These are phyloP conservation scores for Lecanoromycetidae sp. DNA, from an alignment of 2,329 filamentous ascomycete species.

Conservation along the genomic window DNA sequence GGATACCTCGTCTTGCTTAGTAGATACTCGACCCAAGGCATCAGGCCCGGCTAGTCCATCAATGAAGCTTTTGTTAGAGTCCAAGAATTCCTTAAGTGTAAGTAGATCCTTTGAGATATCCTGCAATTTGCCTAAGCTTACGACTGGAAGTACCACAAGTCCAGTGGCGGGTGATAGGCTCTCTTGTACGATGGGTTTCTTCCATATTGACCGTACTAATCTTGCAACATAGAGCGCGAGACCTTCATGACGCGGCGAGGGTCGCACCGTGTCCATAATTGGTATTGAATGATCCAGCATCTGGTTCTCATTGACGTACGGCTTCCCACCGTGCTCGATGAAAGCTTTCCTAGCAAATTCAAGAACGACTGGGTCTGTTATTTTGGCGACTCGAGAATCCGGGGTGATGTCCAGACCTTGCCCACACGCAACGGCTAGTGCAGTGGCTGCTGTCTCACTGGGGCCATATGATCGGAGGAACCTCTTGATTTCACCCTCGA, in stretches of 20 bases:
- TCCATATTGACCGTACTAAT: constrained; percentile 83
- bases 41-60: constrained; percentile 88
- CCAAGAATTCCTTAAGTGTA: constrained; percentile 67
- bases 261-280: constrained; percentile 68
- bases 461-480: constrained; percentile 81
- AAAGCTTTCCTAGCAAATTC: constrained; percentile 78
- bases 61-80: constrained; percentile 79
- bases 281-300: constrained; percentile 47
- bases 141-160: constrained; percentile 52
- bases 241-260: constrained; percentile 81
- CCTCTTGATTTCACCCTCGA: constrained; percentile 69
- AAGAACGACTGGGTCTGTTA: constrained; percentile 72
- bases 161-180: constrained; percentile 44
- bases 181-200: constrained; percentile 56
- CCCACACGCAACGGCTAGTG: constrained; percentile 86
- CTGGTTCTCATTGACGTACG: constrained; percentile 69
- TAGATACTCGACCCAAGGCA: constrained; percentile 63
- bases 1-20: constrained; percentile 80
- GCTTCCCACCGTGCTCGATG: constrained; percentile 83
- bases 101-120: constrained; percentile 70
- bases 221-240: constrained; percentile 78
- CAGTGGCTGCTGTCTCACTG: constrained; percentile 77
- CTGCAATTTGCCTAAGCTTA: constrained; percentile 56
- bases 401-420: constrained; percentile 71
- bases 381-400: constrained; percentile 56